phyloP scores from a whole-genome alignment of 129 eudicot species.

The Flaveria brownii region DNA sequence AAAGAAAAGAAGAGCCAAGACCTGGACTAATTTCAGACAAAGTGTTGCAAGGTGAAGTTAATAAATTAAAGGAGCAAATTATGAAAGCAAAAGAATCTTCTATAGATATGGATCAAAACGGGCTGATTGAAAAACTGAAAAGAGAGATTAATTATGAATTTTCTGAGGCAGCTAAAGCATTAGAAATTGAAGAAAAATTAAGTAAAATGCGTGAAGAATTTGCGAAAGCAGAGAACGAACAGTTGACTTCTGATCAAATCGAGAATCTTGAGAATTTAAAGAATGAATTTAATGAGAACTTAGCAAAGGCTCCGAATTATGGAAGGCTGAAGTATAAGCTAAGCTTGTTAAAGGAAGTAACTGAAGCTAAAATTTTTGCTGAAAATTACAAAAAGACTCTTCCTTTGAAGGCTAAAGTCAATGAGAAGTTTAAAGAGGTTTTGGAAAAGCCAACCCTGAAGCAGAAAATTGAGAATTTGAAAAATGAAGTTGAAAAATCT shows the following conservation, averaged over 20 bases:
- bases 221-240: slow-evolving; percentile 47
- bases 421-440: slow-evolving; percentile 33
- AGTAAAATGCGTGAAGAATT: slow-evolving; percentile 49
- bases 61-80: slow-evolving; percentile 57
- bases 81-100: slow-evolving; percentile 49
- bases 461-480: slow-evolving; percentile 50
- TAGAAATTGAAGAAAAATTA: slow-evolving; percentile 58
- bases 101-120: slow-evolving; percentile 41
- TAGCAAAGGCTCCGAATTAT: slow-evolving; percentile 66
- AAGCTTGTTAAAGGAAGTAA: slow-evolving; percentile 56
- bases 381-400: slow-evolving; percentile 47
- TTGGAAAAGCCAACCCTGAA: slow-evolving; percentile 51
- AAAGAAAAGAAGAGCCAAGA: slow-evolving; percentile 52
- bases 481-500: slow-evolving; percentile 51
- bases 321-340: slow-evolving; percentile 56
- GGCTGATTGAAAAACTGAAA: slow-evolving; percentile 55
- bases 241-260: slow-evolving; percentile 41
- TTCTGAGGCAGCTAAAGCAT: slow-evolving; percentile 67
- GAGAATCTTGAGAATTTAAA: slow-evolving; percentile 54
- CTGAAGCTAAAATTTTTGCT: slow-evolving; percentile 47
- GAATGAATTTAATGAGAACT: slow-evolving; percentile 51
- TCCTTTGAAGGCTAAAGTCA: slow-evolving; percentile 33
- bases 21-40: slow-evolving; percentile 50
- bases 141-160: slow-evolving; percentile 58
- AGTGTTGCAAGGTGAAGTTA: slow-evolving; percentile 63